Conservation (phyloP, 1,139 yeast species). For the Candida frijolesensis region DNA sequence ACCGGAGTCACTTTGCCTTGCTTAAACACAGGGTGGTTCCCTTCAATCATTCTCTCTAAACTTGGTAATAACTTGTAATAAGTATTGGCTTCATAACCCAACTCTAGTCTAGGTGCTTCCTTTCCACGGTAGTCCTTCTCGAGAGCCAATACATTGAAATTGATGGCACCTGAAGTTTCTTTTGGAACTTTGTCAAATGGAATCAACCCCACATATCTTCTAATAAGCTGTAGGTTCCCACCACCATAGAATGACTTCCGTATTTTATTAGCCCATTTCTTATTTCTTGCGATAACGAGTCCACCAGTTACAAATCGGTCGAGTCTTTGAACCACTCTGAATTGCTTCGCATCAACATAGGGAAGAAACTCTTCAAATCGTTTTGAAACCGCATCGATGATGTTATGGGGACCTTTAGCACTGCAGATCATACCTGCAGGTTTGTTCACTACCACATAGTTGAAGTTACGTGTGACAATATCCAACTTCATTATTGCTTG, state of each 20-base stretch:
- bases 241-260: constrained; percentile 13
- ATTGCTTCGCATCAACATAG: constrained; percentile 16
- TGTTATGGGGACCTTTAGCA: constrained; percentile 14
- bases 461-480: constrained; percentile 20
- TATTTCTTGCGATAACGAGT: constrained; percentile 23
- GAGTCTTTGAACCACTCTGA: constrained; percentile 24
- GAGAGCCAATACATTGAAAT: constrained; percentile 17
- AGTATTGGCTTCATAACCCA: constrained; percentile 18
- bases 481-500: constrained; percentile 8
- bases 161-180: constrained; percentile 17
- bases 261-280: constrained; percentile 19
- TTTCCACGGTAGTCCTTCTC: constrained; percentile 15
- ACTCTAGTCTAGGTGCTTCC: background rate
- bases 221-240: constrained; percentile 12
- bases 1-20: constrained; percentile 20
- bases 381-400: constrained; percentile 5
- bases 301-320: constrained; percentile 31
- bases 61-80: constrained; percentile 19
- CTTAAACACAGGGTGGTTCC: constrained; percentile 8
- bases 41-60: constrained; percentile 10
- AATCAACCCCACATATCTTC: constrained; percentile 26
- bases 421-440: constrained; percentile 25
- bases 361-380: constrained; percentile 8
- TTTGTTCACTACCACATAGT: constrained; percentile 24
- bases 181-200: constrained; percentile 8